A percentile compares a stretch with the other conserved stretches of the same genome.
Conservation (phyloP, 1,284 basidiomycete genomes). For the Coniferiporia weirii region DNA sequence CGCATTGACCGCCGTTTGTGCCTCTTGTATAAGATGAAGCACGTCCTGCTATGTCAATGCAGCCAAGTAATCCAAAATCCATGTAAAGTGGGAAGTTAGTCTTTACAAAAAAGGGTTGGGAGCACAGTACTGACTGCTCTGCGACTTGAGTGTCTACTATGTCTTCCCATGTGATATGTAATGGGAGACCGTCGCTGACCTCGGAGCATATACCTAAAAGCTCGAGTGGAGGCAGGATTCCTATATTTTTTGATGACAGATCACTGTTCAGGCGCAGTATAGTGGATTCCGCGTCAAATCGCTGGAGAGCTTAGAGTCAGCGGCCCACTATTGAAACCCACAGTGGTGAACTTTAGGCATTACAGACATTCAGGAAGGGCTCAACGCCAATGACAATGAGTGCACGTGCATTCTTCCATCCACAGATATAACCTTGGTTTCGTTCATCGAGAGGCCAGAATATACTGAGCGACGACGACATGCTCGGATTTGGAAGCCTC, state of each 20-base stretch:
- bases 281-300: background rate
- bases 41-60: slow-evolving; percentile 22
- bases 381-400: slow-evolving; percentile 46
- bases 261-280: background rate
- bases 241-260: background rate
- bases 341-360: background rate
- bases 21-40: slow-evolving; percentile 44
- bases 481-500: background rate
- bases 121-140: slow-evolving; percentile 27
- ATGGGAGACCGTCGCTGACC: too few relatives aligned
- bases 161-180: slow-evolving; percentile 1
- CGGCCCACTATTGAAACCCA: background rate
- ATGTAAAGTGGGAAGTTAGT: background rate
- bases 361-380: background rate
- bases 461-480: slow-evolving; percentile 25
- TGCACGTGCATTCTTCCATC: slow-evolving; percentile 41
- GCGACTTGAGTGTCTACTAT: slow-evolving; percentile 18
- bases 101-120: too few relatives aligned
- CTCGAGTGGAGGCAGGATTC: background rate
- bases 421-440: slow-evolving; percentile 44
- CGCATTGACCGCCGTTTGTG: slow-evolving; percentile 45
- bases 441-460: slow-evolving; percentile 52
- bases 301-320: background rate
- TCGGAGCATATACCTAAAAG: slow-evolving; percentile 5
- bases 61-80: background rate